phyloP scores from a whole-genome alignment of 495 filamentous ascomycete species.

The Penicillium lividum region DNA sequence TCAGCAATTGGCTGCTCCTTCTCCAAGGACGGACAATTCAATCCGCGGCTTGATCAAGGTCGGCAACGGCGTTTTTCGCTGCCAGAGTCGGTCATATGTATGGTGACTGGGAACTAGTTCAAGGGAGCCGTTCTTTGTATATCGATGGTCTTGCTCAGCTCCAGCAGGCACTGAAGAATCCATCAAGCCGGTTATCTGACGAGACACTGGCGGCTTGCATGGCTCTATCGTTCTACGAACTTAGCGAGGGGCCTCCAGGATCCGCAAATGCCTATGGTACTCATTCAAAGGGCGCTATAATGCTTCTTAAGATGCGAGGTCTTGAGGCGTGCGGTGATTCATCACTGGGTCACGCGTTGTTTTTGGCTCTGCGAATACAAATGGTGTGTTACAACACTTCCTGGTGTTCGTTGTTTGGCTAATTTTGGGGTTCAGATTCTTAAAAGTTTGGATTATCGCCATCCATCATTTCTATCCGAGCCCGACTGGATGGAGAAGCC shows the following conservation, averaged over 20 bases:
- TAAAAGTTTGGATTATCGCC: not conserved
- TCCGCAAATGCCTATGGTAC: not conserved
- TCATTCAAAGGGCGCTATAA: not conserved
- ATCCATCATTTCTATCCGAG: not conserved
- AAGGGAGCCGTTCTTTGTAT: not conserved
- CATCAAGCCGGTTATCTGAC: not conserved
- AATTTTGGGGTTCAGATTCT: not conserved
- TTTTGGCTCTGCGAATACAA: slow-evolving; percentile 1
- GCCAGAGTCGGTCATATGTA: not conserved
- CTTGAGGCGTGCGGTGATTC: not conserved
- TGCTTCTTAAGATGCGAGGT: not conserved
- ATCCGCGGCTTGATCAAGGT: not conserved
- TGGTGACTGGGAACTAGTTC: not conserved
- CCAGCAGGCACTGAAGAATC: not conserved
- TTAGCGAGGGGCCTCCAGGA: not conserved
- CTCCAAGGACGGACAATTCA: slow-evolving; percentile 1
- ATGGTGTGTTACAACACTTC: not conserved
- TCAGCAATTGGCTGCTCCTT: slow-evolving; percentile 1
- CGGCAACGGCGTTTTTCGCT: not conserved
- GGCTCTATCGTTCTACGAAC: not conserved
- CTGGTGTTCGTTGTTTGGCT: not conserved
- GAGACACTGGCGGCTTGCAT: slow-evolving; percentile 4
- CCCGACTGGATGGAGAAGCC: slow-evolving; percentile 4
- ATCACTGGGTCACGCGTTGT: not conserved
- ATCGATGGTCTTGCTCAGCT: not conserved